phyloP scores from a whole-genome alignment of 352 stramenopile species.

The Globisporangium sylvaticum region DNA sequence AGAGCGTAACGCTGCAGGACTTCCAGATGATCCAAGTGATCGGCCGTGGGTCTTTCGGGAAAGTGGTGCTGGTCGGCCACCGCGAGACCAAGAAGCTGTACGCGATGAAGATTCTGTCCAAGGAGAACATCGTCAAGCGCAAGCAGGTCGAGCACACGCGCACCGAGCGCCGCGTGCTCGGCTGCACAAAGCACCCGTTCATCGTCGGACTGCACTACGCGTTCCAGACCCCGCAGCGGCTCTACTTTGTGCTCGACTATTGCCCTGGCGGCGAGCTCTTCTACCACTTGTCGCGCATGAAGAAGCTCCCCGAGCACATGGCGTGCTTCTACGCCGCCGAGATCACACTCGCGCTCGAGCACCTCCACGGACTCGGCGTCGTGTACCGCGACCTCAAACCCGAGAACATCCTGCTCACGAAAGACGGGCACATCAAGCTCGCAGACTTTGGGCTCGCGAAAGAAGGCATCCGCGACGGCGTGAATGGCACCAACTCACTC shows the following conservation, averaged over 20 bases:
- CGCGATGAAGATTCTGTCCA: conserved; percentile 92
- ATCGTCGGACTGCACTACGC: conserved; percentile 87
- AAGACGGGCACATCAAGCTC: conserved; percentile 88
- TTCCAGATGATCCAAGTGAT: conserved; percentile 89
- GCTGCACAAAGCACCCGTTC: conserved; percentile 81
- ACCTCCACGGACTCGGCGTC: conserved; percentile 79
- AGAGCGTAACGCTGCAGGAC: conserved; percentile 58
- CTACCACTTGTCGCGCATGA: conserved; percentile 85
- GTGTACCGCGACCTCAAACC: conserved; percentile 82
- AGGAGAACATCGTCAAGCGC: conserved; percentile 87
- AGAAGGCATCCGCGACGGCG: conserved; percentile 66
- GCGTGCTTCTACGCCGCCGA: conserved; percentile 88
- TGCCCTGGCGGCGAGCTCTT: conserved; percentile 87
- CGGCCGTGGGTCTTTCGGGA: conserved; percentile 90
- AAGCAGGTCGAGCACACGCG: conserved; percentile 89
- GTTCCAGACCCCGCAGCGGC: conserved; percentile 84
- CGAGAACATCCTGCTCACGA: conserved; percentile 73
- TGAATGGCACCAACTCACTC: conserved; percentile 70
- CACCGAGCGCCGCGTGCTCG: conserved; percentile 81
- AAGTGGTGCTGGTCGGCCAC: conserved; percentile 85
- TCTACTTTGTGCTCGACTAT: conserved; percentile 97
- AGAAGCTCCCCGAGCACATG: conserved; percentile 85
- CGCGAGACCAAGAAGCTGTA: conserved; percentile 86
- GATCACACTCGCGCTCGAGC: conserved; percentile 79
- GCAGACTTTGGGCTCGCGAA: conserved; percentile 83